Base-by-base conservation (phyloP, 2,329 filamentous ascomycete genomes). In the Cephalotrichum gorgonifer region DNA sequence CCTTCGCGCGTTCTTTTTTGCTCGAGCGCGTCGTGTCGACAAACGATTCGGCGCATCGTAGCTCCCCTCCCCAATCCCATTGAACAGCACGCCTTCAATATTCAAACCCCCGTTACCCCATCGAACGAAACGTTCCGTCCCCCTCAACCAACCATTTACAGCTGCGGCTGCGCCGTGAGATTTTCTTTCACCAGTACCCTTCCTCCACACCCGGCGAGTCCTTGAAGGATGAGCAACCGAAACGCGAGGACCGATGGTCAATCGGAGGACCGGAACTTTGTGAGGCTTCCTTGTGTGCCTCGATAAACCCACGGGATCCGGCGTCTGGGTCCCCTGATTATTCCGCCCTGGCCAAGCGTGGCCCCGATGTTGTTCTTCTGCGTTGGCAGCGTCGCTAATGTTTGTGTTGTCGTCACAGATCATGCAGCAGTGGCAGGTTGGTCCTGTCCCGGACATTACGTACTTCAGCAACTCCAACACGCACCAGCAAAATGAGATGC, bases 401-500 rank as follows among this genome's bases (percentile, higher is more conserved):
- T 43, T 47, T 46, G 22, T 43, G 33, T 45, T 59, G n/a, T n/a
- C 54, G 48, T 54, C 55, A 53, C 60, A 77, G 74, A 73, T 65
- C 66, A 79, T 79, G 75, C 73, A 79, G 69, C 74, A 78, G 66
- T 79, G 75, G 75, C 73, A 78, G 65, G 73, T 79, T 64, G 74
- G 75, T 67, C 74, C 75, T 57, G 70, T 79, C 66, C 75, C 75
- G 67, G 74, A 77, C 65, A 76, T 77, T 68, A 70, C 78, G 58
- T 77, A 75, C 67, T 66, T 71, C 62, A 62, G 61, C 60, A 74
- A 71, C 65, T 68, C 68, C 64, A 49, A 67, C 72, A 58, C 73
- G 75, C 35, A 42, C 59, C 73, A 73, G 60, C 67, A 71, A 56
- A 74, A 72, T 66, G 73, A 76, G 55, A 74, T 78, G 64, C 74